phyloP scores from a whole-genome alignment of 1,139 yeast genomes.

The Trichomonascaceae sp. region DNA sequence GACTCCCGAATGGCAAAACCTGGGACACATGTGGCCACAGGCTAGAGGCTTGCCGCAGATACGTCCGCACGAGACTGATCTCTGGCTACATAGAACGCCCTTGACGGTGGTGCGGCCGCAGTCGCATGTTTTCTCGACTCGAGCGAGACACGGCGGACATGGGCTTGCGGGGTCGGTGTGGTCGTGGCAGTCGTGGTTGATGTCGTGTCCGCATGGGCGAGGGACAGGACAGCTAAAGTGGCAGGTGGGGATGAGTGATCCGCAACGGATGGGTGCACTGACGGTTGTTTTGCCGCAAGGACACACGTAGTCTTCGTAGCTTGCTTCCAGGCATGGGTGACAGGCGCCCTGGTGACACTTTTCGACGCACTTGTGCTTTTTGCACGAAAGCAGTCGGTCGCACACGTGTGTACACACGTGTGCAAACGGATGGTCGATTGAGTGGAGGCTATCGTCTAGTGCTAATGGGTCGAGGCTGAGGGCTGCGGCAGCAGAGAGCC shows the following conservation, averaged over 20 bases:
- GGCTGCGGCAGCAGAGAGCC: not conserved
- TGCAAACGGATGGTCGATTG: not conserved
- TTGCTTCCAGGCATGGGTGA: slow-evolving; percentile 71
- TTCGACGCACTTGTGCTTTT: slow-evolving; percentile 57
- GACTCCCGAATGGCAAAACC: slow-evolving; percentile 38
- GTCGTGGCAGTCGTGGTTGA: slow-evolving; percentile 65
- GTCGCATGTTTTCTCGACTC: slow-evolving; percentile 51
- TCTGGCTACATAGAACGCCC: slow-evolving; percentile 60
- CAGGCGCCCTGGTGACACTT: slow-evolving; percentile 80
- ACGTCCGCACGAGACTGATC: slow-evolving; percentile 53
- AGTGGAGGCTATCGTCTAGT: not conserved
- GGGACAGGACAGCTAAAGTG: slow-evolving; percentile 51
- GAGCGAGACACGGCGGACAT: slow-evolving; percentile 65
- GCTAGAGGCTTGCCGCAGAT: slow-evolving; percentile 42
- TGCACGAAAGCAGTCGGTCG: slow-evolving; percentile 55
- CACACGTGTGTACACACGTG: slow-evolving; percentile 72
- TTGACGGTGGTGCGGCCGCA: slow-evolving; percentile 54
- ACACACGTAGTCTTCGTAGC: slow-evolving; percentile 70
- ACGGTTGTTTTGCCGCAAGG: slow-evolving; percentile 74
- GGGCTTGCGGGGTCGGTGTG: slow-evolving; percentile 27
- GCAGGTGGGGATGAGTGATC: slow-evolving; percentile 58
- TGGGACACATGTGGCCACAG: slow-evolving; percentile 64
- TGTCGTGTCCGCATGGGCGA: slow-evolving; percentile 63
- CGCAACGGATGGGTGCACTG: slow-evolving; percentile 84
- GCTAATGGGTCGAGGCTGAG: too few species aligned